Evolutionary conservation across 306 rosid species (phyloP), one percentile per base, ranked within the genome.

Genomic region (Rosa rugosa): DNA sequence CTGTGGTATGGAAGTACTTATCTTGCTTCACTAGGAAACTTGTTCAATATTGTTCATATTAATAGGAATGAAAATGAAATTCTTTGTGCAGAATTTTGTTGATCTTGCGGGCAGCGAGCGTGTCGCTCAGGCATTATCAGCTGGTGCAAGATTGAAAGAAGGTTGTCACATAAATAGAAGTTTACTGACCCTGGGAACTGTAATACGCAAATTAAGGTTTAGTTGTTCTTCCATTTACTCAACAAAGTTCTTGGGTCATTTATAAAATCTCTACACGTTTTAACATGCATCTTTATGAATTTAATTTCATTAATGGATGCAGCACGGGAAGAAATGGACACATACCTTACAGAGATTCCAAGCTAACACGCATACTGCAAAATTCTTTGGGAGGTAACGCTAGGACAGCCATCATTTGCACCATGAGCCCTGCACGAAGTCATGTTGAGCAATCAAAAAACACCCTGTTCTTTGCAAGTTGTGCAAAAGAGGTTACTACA

Each of bases 21-120:
- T 31, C 20, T 62, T 66, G 31, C 13, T 12, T 63, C 22, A 18
- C 14, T 20, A 63, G 25, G 53, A 76, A 71, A 23, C 27, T 4
- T 46, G 42, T 8, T 23, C 22, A 16, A 53, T 5, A 57, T 22
- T 9, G 31, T 57, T 49, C 20, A 42, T 64, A 71, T 18, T 73
- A 25, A 44, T n/a, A 49, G 63, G 27, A 73, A 71, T 56, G 49
- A 82, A 64, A 80, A 54, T 31, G 68, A 72, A 64, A 65, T 63
- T 80, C 63, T 71, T 77, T 80, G 65, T 68, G 54, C 95, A 94
- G 97, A 91, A 89, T 83, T 92, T 94, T 83, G 99, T 92, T 69
- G 99, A 92, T 86, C 89, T 92, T 71, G 97, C 99, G 3, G 99
- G 99, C 25, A 94, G 97, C 51, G 99, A 94, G 80, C 97, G 97